Conservation (phyloP, 495 filamentous ascomycete genomes). For the Hypoxylon subgilvum region DNA sequence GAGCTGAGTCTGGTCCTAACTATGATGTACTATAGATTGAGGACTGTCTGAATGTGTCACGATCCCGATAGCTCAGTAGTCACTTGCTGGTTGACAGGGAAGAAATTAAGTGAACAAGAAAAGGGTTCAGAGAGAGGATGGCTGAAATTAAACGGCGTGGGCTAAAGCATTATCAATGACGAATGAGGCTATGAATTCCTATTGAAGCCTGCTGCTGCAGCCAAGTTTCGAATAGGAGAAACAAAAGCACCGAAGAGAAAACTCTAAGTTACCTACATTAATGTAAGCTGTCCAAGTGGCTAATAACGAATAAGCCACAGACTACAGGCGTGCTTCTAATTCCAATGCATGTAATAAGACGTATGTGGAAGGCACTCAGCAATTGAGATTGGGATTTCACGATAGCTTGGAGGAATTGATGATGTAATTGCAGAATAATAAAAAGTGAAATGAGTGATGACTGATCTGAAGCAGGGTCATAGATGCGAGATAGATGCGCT, state of each 20-base stretch:
- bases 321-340: no score
- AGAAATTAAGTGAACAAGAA: not conserved
- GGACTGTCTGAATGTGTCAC: constrained; percentile 1
- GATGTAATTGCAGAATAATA: constrained; percentile 28
- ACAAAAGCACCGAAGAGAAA: not conserved
- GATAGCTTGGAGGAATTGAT: constrained; percentile 23
- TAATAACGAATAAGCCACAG: no score
- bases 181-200: constrained; percentile 30
- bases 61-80: not conserved
- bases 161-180: constrained; percentile 28
- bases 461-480: constrained; percentile 10
- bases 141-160: constrained; percentile 1
- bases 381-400: constrained; percentile 13
- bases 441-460: no score
- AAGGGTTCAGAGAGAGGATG: not conserved
- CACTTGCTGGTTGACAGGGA: not conserved
- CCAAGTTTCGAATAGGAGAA: constrained; percentile 1
- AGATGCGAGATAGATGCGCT: no score
- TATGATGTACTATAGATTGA: constrained; percentile 3
- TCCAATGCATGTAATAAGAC: no score
- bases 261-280: no score
- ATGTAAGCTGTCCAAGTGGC: constrained; percentile 4
- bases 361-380: not conserved
- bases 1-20: not conserved
- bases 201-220: not conserved